Evolutionary conservation across 2,329 filamentous ascomycete genomes (phyloP).

Genomic region (Colletotrichum euphorbiae): DNA sequence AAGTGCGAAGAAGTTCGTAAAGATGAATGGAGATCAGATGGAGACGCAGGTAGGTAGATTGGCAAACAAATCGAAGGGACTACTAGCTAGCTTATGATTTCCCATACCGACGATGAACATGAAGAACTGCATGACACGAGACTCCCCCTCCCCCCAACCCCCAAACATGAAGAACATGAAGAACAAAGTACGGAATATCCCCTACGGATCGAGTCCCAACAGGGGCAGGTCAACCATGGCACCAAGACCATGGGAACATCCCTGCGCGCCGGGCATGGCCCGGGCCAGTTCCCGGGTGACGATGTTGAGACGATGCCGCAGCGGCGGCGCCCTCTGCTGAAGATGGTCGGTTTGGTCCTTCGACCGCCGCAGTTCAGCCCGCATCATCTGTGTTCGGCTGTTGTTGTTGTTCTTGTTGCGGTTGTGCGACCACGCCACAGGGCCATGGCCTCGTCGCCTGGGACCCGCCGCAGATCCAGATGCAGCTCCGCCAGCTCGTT

Average conservation of each 20-base stretch:
- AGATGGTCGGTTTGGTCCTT: neutral
- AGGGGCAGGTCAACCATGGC: neutral
- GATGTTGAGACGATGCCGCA: neutral
- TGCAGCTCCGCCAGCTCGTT: neutral
- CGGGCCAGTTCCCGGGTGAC: neutral
- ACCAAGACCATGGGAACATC: neutral
- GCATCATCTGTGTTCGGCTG: neutral
- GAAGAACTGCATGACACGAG: neutral
- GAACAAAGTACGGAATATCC: neutral
- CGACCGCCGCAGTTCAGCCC: neutral
- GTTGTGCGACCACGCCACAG: slow-evolving; percentile 1
- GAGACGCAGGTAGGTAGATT: neutral
- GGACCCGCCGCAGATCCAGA: neutral
- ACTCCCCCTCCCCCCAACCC: neutral
- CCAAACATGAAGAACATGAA: too few species aligned
- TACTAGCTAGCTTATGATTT: too few species aligned
- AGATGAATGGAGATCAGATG: neutral
- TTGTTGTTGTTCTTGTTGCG: neutral
- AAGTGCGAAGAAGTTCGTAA: neutral
- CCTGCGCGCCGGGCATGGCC: neutral
- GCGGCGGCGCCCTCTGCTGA: neutral
- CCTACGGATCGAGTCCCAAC: neutral
- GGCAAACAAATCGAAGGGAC: too few species aligned
- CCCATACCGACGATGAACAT: too few species aligned
- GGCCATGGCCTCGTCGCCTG: neutral